Evolutionary conservation across 805 yeast species (phyloP).

Genomic region (Teunomyces stri): DNA sequence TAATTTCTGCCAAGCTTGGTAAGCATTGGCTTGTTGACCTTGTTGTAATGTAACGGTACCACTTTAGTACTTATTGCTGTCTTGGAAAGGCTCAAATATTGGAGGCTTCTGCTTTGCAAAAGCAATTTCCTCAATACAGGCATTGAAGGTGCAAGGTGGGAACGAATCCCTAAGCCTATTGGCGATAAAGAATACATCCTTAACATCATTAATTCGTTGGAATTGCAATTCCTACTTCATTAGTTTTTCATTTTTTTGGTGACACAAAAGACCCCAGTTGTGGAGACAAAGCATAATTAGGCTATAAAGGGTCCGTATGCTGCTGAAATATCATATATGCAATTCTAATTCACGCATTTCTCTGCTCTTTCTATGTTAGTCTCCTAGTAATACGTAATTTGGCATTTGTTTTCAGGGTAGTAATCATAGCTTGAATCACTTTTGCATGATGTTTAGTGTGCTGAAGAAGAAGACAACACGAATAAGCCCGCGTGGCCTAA

Average conservation of each 20-base stretch:
- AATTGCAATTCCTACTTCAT: not conserved
- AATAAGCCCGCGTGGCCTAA: slow-evolving; percentile 65
- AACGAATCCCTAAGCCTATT: not conserved
- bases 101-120: not conserved
- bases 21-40: not conserved
- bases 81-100: not conserved
- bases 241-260: slow-evolving; percentile 1
- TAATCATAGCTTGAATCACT: no score
- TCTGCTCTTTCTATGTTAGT: no score
- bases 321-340: no score
- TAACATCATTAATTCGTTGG: not conserved
- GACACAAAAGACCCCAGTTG: not conserved
- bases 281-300: not conserved
- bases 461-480: not conserved
- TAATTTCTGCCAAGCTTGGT: not conserved
- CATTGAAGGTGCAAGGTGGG: not conserved
- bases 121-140: not conserved
- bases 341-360: no score
- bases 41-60: not conserved
- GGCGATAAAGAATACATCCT: not conserved
- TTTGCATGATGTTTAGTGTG: not conserved
- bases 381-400: no score
- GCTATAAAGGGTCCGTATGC: not conserved
- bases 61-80: not conserved
- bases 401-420: no score